Evolutionary conservation across 192 early-diverging fungal genomes (phyloP).

Genomic region (Polychytrium aggregatum): DNA sequence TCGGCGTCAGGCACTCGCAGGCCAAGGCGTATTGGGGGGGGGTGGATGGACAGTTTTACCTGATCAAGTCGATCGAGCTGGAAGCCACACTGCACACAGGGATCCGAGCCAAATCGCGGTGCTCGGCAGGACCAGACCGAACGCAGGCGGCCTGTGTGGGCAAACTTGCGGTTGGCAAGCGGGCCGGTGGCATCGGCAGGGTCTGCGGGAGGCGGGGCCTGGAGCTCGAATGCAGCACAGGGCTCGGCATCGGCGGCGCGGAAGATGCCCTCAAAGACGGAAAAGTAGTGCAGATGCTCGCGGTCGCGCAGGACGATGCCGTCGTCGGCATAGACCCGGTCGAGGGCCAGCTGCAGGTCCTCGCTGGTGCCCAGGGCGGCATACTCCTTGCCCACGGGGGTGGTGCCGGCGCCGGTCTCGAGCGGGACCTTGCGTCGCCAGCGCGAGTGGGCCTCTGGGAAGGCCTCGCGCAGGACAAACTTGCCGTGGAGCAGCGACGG

Average conservation of each 20-base stretch:
- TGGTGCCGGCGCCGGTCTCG: conserved; percentile 50
- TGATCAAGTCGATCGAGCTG: conserved; percentile 33
- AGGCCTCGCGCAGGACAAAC: conserved; percentile 45
- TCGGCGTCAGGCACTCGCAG: too few relatives aligned
- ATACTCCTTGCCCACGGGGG: conserved; percentile 38
- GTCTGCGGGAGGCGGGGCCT: too few relatives aligned
- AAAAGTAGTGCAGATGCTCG: conserved; percentile 53
- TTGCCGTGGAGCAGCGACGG: conserved; percentile 34
- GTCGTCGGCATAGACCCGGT: conserved; percentile 23
- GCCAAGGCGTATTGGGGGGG: too few relatives aligned
- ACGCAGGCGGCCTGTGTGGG: too few relatives aligned
- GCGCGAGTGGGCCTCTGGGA: conserved; percentile 46
- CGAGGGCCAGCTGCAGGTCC: conserved; percentile 12
- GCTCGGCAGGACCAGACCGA: neutral
- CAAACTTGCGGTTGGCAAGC: too few relatives aligned
- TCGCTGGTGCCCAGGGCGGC: conserved; percentile 8
- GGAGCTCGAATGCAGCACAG: conserved; percentile 4
- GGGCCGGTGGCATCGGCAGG: too few relatives aligned
- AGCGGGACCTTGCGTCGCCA: conserved; percentile 59
- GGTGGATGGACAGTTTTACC: too few relatives aligned
- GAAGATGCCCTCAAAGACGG: conserved; percentile 35
- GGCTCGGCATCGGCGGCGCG: conserved; percentile 3
- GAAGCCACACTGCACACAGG: conserved; percentile 53
- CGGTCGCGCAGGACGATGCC: conserved; percentile 45
- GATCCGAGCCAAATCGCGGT: conserved; percentile 35